A percentile compares a stretch with the other conserved stretches of the same genome.
These are phyloP conservation scores for Lenzites betulinus DNA, from an alignment of 768 basidiomycete species.

Conservation along the genomic window DNA sequence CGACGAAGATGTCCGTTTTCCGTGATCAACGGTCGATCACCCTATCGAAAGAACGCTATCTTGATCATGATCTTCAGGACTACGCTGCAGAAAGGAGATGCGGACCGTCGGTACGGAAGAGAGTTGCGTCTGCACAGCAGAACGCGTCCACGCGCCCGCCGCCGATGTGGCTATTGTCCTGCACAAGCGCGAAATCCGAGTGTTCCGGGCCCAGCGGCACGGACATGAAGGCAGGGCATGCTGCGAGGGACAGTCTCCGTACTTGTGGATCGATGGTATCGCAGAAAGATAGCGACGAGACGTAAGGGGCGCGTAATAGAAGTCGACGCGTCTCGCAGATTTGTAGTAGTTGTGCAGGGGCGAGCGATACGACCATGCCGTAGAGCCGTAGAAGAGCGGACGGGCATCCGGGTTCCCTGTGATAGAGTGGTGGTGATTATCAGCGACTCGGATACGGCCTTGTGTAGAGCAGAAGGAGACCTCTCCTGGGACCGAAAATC, in stretches of 20 bases:
- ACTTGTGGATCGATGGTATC: slow-evolving; percentile 7
- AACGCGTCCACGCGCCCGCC: background rate
- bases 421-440: too few species aligned
- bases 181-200: background rate
- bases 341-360: too few species aligned
- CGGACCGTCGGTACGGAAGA: background rate
- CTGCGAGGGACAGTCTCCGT: slow-evolving; percentile 11
- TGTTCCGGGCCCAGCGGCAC: background rate
- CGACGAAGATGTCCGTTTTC: background rate
- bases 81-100: background rate
- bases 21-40: too few species aligned
- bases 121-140: background rate
- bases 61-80: background rate
- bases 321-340: background rate
- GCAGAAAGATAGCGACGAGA: background rate
- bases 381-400: background rate
- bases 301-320: slow-evolving; percentile 17
- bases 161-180: background rate
- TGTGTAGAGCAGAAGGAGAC: too few species aligned
- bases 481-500: too few species aligned
- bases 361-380: too few species aligned
- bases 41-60: slow-evolving; percentile 3
- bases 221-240: background rate
- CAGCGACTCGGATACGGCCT: too few species aligned
- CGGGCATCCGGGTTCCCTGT: too few species aligned